Conservation (phyloP, 1,284 basidiomycete genomes). For the Trametes sp. region DNA sequence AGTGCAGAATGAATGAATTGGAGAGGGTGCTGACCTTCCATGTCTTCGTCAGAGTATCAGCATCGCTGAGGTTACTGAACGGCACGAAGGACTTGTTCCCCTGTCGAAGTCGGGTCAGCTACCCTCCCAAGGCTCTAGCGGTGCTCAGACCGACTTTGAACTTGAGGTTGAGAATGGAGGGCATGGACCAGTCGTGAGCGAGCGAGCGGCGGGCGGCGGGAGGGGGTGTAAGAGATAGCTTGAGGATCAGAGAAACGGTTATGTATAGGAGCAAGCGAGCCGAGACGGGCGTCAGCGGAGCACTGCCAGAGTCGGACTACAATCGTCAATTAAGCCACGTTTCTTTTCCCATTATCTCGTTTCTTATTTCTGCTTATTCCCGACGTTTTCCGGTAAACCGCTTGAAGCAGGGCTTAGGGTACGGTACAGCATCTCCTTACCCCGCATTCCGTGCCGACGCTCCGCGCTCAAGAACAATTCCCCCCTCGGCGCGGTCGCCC, state of each 20-base stretch:
- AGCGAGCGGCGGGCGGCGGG: constrained; percentile 27
- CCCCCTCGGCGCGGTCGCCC: constrained; percentile 28
- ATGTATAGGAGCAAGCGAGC: constrained; percentile 33
- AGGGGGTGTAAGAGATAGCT: constrained; percentile 35
- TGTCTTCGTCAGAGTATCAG: constrained; percentile 82
- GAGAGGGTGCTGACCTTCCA: constrained; percentile 68
- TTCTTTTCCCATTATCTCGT: not conserved
- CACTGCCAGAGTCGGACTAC: constrained; percentile 4
- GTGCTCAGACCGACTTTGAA: constrained; percentile 67
- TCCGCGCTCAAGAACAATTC: constrained; percentile 4
- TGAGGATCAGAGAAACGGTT: constrained; percentile 34
- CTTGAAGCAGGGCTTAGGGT: constrained; percentile 13
- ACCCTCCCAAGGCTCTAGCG: constrained; percentile 18
- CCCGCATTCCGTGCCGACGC: constrained; percentile 17
- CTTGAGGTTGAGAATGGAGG: constrained; percentile 86
- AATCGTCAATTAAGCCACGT: constrained; percentile 19
- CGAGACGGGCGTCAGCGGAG: not conserved
- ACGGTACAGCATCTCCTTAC: constrained; percentile 6
- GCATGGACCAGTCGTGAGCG: constrained; percentile 55
- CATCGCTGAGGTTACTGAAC: constrained; percentile 84
- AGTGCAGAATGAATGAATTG: not conserved
- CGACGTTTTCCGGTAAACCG: not conserved
- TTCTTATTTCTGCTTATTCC: not conserved
- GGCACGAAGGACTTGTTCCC: constrained; percentile 92
- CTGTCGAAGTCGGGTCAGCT: constrained; percentile 48